Percentiles rank a stretch among this genome's conserved stretches.
These are phyloP conservation scores for Aegilops bicornis DNA, from an alignment of 176 grass and related monocot genomes.

Conservation along the genomic window DNA sequence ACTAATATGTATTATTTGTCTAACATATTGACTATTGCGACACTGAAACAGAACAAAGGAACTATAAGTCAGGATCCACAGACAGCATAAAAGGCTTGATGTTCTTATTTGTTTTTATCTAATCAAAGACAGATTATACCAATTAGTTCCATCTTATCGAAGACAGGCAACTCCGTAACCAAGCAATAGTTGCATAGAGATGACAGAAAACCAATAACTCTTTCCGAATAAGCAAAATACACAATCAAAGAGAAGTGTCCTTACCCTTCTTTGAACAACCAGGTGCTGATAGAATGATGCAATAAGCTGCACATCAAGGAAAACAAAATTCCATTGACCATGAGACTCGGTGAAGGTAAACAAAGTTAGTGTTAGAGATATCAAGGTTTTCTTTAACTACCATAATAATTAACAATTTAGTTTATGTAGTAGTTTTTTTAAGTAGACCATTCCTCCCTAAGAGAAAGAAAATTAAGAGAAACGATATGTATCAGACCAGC, in stretches of 20 bases:
- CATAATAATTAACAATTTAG: not conserved
- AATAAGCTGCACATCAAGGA: slow-evolving; percentile 58
- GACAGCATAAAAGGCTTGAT: not conserved
- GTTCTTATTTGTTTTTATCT: not conserved
- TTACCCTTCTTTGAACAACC: slow-evolving; percentile 98
- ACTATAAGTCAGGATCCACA: slow-evolving; percentile 1
- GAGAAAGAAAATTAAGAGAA: not conserved
- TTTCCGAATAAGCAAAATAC: not conserved
- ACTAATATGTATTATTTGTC: not conserved
- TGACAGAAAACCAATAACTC: slow-evolving; percentile 17
- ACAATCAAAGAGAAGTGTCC: slow-evolving; percentile 21
- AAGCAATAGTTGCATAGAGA: not conserved
- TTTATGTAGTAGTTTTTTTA: not conserved
- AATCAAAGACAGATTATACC: not conserved
- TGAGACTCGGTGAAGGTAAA: slow-evolving; percentile 7
- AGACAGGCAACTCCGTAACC: not conserved
- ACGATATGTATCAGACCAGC: not conserved
- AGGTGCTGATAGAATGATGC: slow-evolving; percentile 89
- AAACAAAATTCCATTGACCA: slow-evolving; percentile 27
- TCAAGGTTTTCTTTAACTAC: not conserved
- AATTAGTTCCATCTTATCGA: not conserved
- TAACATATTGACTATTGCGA: not conserved
- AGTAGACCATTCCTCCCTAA: not conserved
- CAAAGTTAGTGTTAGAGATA: not conserved
- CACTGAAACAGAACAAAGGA: not conserved